Conservation (phyloP, 2,329 filamentous ascomycete species). For the Dendrostoma leiphaemia region DNA sequence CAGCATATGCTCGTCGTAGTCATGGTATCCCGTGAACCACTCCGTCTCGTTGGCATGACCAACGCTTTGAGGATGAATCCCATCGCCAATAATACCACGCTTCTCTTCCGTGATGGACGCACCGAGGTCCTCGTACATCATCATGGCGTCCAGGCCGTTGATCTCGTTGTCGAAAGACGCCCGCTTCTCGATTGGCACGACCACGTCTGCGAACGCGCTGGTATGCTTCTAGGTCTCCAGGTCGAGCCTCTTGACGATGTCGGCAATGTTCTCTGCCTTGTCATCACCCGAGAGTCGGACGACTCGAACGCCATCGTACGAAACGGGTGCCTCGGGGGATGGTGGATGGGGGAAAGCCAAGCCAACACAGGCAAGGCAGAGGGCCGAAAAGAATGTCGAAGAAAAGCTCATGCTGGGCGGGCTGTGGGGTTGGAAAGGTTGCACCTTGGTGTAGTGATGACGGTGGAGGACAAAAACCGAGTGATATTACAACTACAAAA, state of each 20-base stretch:
- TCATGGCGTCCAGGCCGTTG: slow-evolving; percentile 28
- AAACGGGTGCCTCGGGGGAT: slow-evolving; percentile 20
- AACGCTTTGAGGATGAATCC: no score
- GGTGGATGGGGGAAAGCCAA: background rate
- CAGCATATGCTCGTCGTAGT: slow-evolving; percentile 47
- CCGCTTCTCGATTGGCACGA: slow-evolving; percentile 35
- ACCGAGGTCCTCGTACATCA: slow-evolving; percentile 40
- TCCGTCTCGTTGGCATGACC: slow-evolving; percentile 25
- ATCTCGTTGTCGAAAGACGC: slow-evolving; percentile 32
- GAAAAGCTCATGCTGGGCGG: background rate
- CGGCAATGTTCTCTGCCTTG: slow-evolving; percentile 30
- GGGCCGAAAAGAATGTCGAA: background rate
- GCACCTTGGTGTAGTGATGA: background rate
- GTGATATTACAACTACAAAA: no score
- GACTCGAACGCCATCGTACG: slow-evolving; percentile 45
- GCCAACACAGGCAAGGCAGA: background rate
- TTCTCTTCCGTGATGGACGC: slow-evolving; percentile 34
- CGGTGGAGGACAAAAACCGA: background rate
- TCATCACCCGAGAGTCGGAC: slow-evolving; percentile 38
- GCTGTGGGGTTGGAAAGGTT: no score
- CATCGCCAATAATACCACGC: no score
- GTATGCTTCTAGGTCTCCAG: slow-evolving; percentile 37
- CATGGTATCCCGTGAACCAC: slow-evolving; percentile 55
- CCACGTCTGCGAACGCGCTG: slow-evolving; percentile 37
- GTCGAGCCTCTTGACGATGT: slow-evolving; percentile 32